phyloP scores from a whole-genome alignment of 1,139 yeast genomes.

The Candida sp. region DNA sequence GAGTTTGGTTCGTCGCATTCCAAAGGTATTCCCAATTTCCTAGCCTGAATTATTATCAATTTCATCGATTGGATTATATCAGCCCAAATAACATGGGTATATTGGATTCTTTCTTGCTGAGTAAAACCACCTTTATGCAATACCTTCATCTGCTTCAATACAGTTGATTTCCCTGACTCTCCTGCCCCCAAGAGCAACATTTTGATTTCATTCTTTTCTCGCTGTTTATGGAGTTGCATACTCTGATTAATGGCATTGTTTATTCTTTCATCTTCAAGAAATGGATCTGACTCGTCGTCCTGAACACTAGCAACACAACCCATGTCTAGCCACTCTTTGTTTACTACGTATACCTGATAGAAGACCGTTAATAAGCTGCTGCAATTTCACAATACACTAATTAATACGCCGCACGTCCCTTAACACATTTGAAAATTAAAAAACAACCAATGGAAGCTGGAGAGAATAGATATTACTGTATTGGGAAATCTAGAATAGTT shows the following conservation, averaged over 20 bases:
- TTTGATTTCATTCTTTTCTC: conserved; percentile 51
- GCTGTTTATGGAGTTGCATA: conserved; percentile 50
- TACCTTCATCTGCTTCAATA: conserved; percentile 86
- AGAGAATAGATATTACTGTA: background rate
- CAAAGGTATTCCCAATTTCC: conserved; percentile 55
- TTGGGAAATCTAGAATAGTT: background rate
- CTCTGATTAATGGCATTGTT: conserved; percentile 71
- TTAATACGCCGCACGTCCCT: background rate
- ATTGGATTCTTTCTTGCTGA: conserved; percentile 74
- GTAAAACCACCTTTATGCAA: conserved; percentile 86
- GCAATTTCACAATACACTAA: too few species aligned
- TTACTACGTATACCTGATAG: background rate
- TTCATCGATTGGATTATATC: conserved; percentile 91
- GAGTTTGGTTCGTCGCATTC: conserved; percentile 56
- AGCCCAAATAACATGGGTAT: conserved; percentile 90
- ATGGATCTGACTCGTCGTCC: conserved; percentile 45
- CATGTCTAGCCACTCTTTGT: conserved; percentile 29
- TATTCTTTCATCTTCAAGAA: conserved; percentile 45
- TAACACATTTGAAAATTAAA: background rate
- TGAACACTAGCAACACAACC: conserved; percentile 66
- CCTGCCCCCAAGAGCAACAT: conserved; percentile 87
- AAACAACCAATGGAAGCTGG: background rate
- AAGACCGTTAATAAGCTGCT: background rate
- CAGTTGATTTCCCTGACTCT: conserved; percentile 95
- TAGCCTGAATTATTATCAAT: conserved; percentile 69